phyloP scores from a whole-genome alignment of 495 filamentous ascomycete species.

The Entonaema liquescens region DNA sequence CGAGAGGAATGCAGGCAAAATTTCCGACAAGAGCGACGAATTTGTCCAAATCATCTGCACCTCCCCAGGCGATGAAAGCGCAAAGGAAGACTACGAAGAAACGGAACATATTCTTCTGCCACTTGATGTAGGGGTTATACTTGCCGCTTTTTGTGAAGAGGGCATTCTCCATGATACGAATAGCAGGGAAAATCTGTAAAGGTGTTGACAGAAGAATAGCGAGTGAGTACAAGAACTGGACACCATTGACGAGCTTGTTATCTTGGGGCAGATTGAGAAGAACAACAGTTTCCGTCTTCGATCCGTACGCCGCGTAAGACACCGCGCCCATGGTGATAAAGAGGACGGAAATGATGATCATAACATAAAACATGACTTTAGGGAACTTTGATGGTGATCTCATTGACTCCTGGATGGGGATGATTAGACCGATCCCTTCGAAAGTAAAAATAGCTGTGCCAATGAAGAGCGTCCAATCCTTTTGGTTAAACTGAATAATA shows the following conservation, averaged over 20 bases:
- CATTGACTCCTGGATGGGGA: constrained; percentile 98
- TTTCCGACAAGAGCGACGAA: constrained; percentile 95
- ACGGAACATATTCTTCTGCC: constrained; percentile 97
- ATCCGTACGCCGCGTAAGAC: constrained; percentile 96
- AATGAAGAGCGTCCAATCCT: constrained; percentile 95
- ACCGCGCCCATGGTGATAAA: constrained; percentile 92
- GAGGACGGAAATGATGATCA: constrained; percentile 91
- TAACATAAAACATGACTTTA: constrained; percentile 82
- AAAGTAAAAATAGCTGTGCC: constrained; percentile 99
- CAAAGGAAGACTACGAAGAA: constrained; percentile 90
- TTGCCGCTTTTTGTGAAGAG: constrained; percentile 83
- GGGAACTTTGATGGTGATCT: constrained; percentile 87
- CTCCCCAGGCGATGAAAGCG: constrained; percentile 86
- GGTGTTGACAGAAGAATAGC: constrained; percentile 95
- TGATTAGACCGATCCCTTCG: constrained; percentile 97
- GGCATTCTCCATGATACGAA: constrained; percentile 75
- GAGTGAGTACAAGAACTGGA: constrained; percentile 94
- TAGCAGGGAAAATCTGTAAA: constrained; percentile 95
- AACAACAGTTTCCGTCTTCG: constrained; percentile 92
- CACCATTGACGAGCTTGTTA: constrained; percentile 91
- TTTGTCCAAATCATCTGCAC: constrained; percentile 93
- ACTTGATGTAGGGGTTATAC: constrained; percentile 95
- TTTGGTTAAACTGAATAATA: constrained; percentile 83
- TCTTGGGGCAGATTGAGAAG: constrained; percentile 96
- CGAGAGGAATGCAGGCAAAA: constrained; percentile 96